A percentile compares a stretch with the other conserved stretches of the same genome.
phyloP scores from a whole-genome alignment of 257 asterid species.

The Solanum virginianum region DNA sequence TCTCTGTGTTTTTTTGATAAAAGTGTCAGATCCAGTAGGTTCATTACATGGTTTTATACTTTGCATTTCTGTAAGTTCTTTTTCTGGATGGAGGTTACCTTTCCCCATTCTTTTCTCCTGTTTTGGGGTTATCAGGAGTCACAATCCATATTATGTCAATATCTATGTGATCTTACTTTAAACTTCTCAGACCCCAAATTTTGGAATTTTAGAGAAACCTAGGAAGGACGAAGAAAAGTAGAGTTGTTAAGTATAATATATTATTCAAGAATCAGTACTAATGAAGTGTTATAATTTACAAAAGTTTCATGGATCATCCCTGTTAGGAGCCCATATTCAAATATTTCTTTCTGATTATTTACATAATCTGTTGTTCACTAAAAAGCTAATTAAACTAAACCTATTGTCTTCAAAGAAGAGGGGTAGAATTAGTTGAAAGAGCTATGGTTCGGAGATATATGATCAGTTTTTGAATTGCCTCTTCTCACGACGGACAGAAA shows the following conservation, averaged over 20 bases:
- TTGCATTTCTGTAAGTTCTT: background rate
- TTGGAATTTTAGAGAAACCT: background rate
- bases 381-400: background rate
- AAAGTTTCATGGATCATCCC: background rate
- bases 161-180: background rate
- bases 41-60: background rate
- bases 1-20: background rate
- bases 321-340: background rate
- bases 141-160: background rate
- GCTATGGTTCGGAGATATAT: background rate
- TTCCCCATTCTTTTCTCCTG: background rate
- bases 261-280: background rate
- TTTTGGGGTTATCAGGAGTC: background rate
- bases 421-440: background rate
- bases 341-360: background rate
- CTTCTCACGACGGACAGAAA: background rate
- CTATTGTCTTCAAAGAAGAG: background rate
- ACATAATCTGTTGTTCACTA: background rate
- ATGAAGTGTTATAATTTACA: background rate
- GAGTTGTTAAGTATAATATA: background rate
- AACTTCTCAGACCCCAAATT: background rate
- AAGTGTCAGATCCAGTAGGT: background rate
- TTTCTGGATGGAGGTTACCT: background rate
- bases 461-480: background rate
- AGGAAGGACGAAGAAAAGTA: background rate